Conservation (phyloP, 2,329 filamentous ascomycete species). For the Ophiostoma piceae region DNA sequence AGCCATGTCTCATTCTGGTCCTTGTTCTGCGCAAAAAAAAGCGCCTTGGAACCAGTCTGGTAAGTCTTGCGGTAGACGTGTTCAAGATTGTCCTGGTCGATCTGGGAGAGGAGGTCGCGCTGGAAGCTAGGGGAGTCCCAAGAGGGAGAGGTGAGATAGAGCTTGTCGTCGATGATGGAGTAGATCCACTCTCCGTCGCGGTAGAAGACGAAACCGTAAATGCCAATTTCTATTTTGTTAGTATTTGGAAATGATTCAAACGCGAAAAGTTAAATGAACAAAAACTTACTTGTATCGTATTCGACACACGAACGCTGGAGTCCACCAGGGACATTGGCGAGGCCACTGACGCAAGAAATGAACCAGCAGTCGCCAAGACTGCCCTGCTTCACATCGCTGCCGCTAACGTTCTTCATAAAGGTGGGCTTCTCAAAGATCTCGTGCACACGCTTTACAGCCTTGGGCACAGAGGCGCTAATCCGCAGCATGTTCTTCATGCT, state of each 20-base stretch:
- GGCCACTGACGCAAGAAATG: constrained; percentile 69
- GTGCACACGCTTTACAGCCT: constrained; percentile 68
- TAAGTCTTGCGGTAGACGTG: constrained; percentile 61
- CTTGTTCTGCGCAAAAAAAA: constrained; percentile 72
- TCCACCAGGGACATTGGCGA: constrained; percentile 66
- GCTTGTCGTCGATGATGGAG: constrained; percentile 85
- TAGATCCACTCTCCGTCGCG: constrained; percentile 83
- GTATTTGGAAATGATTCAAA: neutral
- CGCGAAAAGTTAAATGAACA: neutral
- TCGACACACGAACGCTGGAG: constrained; percentile 72
- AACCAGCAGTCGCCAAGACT: constrained; percentile 78
- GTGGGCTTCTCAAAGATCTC: constrained; percentile 71
- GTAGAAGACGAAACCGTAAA: constrained; percentile 23
- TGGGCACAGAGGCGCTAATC: constrained; percentile 53
- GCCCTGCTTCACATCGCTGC: constrained; percentile 73
- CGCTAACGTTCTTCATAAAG: constrained; percentile 61
- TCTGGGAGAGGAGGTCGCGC: constrained; percentile 66
- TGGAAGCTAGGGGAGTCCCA: constrained; percentile 76
- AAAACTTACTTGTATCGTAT: constrained; percentile 53
- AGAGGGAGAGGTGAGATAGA: constrained; percentile 75
- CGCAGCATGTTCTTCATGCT: constrained; percentile 40
- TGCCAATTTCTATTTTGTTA: constrained; percentile 20
- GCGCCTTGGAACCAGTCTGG: constrained; percentile 66
- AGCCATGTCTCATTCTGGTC: constrained; percentile 76
- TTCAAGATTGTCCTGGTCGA: constrained; percentile 64